Evolutionary conservation across 768 basidiomycete species (phyloP).

Genomic region (Harrya chromipes): DNA sequence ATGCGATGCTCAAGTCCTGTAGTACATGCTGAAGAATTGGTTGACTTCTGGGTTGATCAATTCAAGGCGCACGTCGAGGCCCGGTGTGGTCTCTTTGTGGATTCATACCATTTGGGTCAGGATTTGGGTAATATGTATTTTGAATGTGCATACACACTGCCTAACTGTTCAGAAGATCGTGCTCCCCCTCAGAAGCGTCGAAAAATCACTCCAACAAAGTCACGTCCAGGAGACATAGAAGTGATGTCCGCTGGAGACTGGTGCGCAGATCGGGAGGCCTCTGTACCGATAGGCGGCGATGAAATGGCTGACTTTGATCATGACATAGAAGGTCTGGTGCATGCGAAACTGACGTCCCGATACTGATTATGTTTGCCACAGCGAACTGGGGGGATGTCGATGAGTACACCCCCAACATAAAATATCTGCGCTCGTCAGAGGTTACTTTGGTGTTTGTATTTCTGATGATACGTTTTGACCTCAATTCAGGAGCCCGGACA

Average conservation of each 20-base stretch:
- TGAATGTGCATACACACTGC: background rate
- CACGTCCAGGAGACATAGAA: background rate
- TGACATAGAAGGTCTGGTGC: constrained; percentile 21
- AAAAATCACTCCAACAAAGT: constrained; percentile 21
- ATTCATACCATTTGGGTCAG: constrained; percentile 10
- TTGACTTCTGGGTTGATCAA: constrained; percentile 72
- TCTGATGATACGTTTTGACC: constrained; percentile 11
- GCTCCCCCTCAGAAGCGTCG: constrained; percentile 46
- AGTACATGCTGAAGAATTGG: constrained; percentile 68
- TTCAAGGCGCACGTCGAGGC: constrained; percentile 70
- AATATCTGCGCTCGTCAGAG: constrained; percentile 55
- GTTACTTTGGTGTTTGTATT: constrained; percentile 35
- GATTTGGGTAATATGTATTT: constrained; percentile 3
- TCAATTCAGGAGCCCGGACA: constrained; percentile 73
- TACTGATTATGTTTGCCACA: constrained; percentile 14
- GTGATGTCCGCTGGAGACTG: constrained; percentile 9
- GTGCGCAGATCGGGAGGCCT: constrained; percentile 9
- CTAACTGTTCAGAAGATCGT: constrained; percentile 33
- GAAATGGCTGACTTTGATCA: constrained; percentile 24
- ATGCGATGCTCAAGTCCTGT: constrained; percentile 3
- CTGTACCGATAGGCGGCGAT: constrained; percentile 7
- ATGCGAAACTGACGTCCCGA: background rate
- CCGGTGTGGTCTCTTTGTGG: constrained; percentile 36
- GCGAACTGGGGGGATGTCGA: constrained; percentile 21
- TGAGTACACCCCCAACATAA: constrained; percentile 16